A percentile compares a stretch with the other conserved stretches of the same genome.
These are phyloP conservation scores for Echinosophora koreensis DNA, from an alignment of 306 rosid genomes.

Conservation along the genomic window DNA sequence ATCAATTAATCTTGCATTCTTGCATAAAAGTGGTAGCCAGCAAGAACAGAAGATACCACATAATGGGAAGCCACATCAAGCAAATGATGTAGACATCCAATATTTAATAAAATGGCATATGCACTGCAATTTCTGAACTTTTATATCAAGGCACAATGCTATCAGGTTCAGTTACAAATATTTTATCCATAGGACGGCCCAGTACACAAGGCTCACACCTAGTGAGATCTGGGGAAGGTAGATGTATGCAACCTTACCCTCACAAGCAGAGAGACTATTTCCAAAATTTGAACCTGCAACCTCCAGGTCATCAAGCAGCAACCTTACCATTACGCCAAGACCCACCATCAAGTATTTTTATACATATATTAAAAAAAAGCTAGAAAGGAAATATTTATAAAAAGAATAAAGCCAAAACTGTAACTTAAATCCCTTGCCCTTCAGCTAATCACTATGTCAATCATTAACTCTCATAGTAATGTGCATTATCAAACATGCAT, in stretches of 20 bases:
- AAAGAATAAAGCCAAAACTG: constrained; percentile 15
- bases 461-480: background rate
- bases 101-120: constrained; percentile 25
- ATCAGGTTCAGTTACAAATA: background rate
- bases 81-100: background rate
- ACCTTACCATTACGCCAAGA: too few relatives aligned
- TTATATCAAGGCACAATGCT: background rate
- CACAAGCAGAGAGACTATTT: too few relatives aligned
- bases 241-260: too few relatives aligned
- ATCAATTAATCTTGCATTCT: constrained; percentile 1
- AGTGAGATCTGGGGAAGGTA: too few relatives aligned
- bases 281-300: too few relatives aligned
- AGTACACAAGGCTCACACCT: too few relatives aligned
- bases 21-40: background rate
- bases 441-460: constrained; percentile 33
- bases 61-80: constrained; percentile 28
- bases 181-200: background rate
- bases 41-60: background rate
- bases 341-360: too few relatives aligned
- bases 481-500: constrained; percentile 24
- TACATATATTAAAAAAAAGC: background rate
- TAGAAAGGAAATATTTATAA: constrained; percentile 6
- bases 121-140: constrained; percentile 13
- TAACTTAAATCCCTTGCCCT: constrained; percentile 23
- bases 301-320: too few relatives aligned